phyloP scores from a whole-genome alignment of 805 yeast genomes.

The Candida maris region DNA sequence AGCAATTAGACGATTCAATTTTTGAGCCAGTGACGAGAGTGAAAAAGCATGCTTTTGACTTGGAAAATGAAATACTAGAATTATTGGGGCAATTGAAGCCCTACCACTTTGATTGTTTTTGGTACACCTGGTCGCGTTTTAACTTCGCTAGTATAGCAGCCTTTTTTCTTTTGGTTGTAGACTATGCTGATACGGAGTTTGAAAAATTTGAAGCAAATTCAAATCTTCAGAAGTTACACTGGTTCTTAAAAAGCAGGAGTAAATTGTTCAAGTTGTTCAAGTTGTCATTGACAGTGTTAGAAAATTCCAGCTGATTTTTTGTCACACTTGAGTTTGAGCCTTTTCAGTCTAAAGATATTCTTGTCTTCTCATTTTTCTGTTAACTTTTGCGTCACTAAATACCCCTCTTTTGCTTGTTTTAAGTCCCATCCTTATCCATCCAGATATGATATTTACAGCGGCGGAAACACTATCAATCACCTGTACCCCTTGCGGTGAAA shows the following conservation, averaged over 20 bases:
- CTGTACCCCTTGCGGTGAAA: conserved; percentile 90
- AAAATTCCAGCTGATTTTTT: background rate
- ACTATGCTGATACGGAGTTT: conserved; percentile 2
- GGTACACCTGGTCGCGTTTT: conserved; percentile 17
- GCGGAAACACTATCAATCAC: conserved; percentile 52
- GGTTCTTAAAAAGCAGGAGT: conserved; percentile 11
- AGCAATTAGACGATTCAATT: conserved; percentile 2
- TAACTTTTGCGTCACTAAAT: conserved; percentile 11
- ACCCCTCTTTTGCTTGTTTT: conserved; percentile 30
- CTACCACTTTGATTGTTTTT: conserved; percentile 13
- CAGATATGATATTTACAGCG: conserved; percentile 30
- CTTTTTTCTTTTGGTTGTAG: conserved; percentile 9
- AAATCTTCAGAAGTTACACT: conserved; percentile 13
- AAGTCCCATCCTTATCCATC: conserved; percentile 34
- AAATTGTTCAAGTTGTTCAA: background rate
- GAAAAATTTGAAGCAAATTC: conserved; percentile 1
- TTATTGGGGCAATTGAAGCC: conserved; percentile 6
- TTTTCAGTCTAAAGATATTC: conserved; percentile 4
- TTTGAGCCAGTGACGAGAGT: background rate
- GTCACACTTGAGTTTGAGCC: background rate
- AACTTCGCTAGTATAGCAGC: conserved; percentile 15
- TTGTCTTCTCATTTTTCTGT: conserved; percentile 10
- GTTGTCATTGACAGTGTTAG: conserved; percentile 1
- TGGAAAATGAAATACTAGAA: conserved; percentile 5
- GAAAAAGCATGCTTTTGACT: conserved; percentile 4